Base-by-base conservation (phyloP, 495 filamentous ascomycete species). In the Penicillium angulare region DNA sequence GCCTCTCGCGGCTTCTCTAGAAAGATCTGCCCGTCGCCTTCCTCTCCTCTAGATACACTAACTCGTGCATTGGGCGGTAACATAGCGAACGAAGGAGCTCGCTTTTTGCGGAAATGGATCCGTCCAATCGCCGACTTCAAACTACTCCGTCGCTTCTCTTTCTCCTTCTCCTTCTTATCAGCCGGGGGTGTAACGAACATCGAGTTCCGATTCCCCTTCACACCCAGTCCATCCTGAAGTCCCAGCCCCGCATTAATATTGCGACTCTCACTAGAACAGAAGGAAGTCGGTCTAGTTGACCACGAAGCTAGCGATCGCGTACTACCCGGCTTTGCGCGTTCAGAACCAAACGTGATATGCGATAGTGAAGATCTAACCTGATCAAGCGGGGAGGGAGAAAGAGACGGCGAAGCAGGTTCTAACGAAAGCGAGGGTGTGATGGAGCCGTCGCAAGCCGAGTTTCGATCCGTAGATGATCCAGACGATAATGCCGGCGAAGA, bases 231-330 rank as follows among this genome's bases (percentile, higher is more conserved):
- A 23, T 58, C 61, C 21, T 49, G 43, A 45, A 51, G 47, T 16
- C 43, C 56, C 23, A 47, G 47, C 16, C 46, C 55, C 7, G 53
- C 46, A 22, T 50, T 49, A 3, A 53, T 34, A 6, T 60, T 39
- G 12, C 53, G 64, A 21, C 66, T 70, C 29, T 75, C 71, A 39
- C 59, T 72, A 0, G 73, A 75, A 42, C 69, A 69, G 47, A 63
- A 73, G 2, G 73, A 77, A 3, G 73, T 74, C 1, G 72, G 73
- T 2, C 69, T 64, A 9, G 71, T 75, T 2, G 71, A 75, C 2
- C 68, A 54, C 16, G 72, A 74, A 20, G 68, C 67, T 39, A 73
- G 62, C 21, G 73, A 77, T 23, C 72, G 69, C 18, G 64, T 61
- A 53, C 73, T 77, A 8, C 67, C 64, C 12, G 65, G 50, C 42